These are phyloP conservation scores for Deuterostichococcus epilithicus DNA, from an alignment of 139 green algal genomes.

Conservation along the genomic window DNA sequence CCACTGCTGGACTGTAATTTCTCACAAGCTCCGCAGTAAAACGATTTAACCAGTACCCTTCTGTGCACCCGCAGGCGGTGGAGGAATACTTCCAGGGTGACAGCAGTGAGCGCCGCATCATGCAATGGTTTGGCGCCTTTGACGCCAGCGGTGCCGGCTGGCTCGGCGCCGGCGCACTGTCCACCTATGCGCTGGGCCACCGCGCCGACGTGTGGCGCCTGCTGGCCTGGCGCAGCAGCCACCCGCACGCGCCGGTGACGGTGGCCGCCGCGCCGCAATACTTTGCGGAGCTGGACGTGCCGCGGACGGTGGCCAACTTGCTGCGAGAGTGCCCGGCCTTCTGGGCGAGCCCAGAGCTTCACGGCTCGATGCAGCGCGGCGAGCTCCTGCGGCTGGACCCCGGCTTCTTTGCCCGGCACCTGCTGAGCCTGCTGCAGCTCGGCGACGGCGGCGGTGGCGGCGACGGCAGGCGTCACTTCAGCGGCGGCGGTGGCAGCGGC, in stretches of 20 bases:
- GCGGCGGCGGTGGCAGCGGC: constrained; percentile 2
- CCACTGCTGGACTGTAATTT: too few relatives aligned
- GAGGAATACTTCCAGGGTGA: background rate
- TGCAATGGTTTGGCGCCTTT: background rate
- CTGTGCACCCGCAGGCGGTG: background rate
- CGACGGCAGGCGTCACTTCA: background rate
- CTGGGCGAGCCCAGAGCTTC: constrained; percentile 36
- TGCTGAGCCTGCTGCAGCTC: constrained; percentile 11
- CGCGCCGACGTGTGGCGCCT: constrained; percentile 59
- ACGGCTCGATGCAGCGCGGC: constrained; percentile 15
- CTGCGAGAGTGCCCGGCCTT: constrained; percentile 34
- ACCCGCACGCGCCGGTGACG: constrained; percentile 65
- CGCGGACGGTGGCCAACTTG: constrained; percentile 28
- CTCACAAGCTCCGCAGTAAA: too few relatives aligned
- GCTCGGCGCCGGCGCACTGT: constrained; percentile 55
- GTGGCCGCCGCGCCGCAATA: constrained; percentile 72
- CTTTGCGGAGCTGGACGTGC: constrained; percentile 68
- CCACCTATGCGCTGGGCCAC: constrained; percentile 49
- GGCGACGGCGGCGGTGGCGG: background rate
- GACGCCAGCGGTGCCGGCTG: background rate
- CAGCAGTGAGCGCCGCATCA: background rate
- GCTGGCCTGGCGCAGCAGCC: constrained; percentile 66
- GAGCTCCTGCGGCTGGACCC: constrained; percentile 40
- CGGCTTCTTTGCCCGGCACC: constrained; percentile 20
- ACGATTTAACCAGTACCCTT: too few relatives aligned